Evolutionary conservation across 2,329 filamentous ascomycete genomes (phyloP).

Genomic region (Amylocarpus encephaloides): DNA sequence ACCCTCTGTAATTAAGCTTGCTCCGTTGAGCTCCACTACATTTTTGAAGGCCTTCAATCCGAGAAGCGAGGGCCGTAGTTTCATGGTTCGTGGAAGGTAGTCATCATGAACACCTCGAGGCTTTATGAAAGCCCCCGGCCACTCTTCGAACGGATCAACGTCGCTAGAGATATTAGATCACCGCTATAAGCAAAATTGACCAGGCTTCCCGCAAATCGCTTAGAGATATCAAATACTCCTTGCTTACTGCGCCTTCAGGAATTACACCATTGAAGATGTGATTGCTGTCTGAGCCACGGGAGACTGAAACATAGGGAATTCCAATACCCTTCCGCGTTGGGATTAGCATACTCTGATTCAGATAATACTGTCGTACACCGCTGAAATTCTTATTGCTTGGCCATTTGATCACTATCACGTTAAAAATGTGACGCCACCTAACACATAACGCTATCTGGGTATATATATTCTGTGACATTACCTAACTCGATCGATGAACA

Average conservation of each 20-base stretch:
- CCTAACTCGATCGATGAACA: slow-evolving; percentile 1
- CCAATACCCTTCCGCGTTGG: slow-evolving; percentile 3
- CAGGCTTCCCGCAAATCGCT: neutral
- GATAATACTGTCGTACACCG: neutral
- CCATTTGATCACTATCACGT: neutral
- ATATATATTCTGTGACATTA: no score
- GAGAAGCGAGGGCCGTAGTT: no score
- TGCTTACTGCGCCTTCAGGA: slow-evolving; percentile 1
- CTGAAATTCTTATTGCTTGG: neutral
- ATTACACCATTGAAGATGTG: slow-evolving; percentile 14
- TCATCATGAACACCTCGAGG: neutral
- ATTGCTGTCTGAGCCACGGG: slow-evolving; percentile 10
- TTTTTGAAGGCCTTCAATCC: no score
- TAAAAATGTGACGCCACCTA: neutral
- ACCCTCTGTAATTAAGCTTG: no score
- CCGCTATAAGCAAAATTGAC: slow-evolving; percentile 3
- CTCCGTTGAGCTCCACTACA: no score
- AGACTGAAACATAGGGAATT: slow-evolving; percentile 7
- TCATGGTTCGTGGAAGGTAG: no score
- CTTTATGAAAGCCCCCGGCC: neutral
- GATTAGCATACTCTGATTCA: slow-evolving; percentile 5
- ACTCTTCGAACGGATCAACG: neutral
- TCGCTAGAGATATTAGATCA: neutral
- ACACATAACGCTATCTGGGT: no score
- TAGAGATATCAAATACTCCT: neutral